These are phyloP conservation scores for Corymbia citriodora DNA, from an alignment of 441 rosid genomes.

Conservation along the genomic window DNA sequence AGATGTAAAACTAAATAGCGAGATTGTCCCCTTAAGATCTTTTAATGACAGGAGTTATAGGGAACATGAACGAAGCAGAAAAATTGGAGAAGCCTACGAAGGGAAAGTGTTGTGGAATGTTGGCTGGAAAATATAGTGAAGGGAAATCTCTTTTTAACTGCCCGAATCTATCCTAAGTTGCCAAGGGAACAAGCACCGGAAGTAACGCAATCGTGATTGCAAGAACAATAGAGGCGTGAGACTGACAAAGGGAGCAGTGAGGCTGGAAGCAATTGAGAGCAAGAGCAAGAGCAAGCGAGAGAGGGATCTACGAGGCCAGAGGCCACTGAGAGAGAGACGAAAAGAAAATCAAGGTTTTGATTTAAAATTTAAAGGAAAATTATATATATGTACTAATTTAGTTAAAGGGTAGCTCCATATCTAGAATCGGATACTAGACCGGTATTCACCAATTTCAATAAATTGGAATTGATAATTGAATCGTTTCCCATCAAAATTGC, in stretches of 20 bases:
- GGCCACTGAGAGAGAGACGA: too few relatives aligned
- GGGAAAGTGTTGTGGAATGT: background rate
- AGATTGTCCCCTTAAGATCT: background rate
- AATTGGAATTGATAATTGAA: too few relatives aligned
- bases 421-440: rapidly evolving
- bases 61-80: rapidly evolving
- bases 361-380: too few relatives aligned
- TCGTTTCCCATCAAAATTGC: background rate
- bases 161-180: background rate
- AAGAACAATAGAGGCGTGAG: too few relatives aligned
- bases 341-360: too few relatives aligned
- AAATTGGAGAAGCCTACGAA: background rate
- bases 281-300: too few relatives aligned
- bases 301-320: too few relatives aligned
- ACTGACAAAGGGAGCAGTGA: too few relatives aligned
- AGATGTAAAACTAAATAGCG: background rate
- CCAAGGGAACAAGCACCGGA: background rate
- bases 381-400: too few relatives aligned
- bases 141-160: background rate
- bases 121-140: background rate
- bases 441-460: too few relatives aligned
- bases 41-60: background rate
- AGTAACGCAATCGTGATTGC: too few relatives aligned
- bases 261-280: too few relatives aligned
- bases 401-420: rapidly evolving